These are phyloP conservation scores for Pelargonium fulgidum DNA, from an alignment of 441 rosid species.

Conservation along the genomic window DNA sequence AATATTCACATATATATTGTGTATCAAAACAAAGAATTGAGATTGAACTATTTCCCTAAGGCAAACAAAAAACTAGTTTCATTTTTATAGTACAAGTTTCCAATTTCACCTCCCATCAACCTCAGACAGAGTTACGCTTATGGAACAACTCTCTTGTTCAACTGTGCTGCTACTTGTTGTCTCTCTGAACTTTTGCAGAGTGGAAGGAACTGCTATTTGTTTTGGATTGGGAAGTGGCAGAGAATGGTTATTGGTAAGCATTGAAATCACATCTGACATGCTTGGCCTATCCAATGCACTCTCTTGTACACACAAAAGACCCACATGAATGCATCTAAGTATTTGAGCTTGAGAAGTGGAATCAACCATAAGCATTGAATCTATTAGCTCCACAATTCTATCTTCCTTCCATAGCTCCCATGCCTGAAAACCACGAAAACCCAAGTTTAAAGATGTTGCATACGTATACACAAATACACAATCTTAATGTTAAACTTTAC, in stretches of 20 bases:
- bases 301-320: slow-evolving; percentile 17
- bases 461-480: too few relatives aligned
- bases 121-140: too few relatives aligned
- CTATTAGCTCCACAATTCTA: slow-evolving; percentile 8
- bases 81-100: too few relatives aligned
- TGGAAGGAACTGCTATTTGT: slow-evolving; percentile 23
- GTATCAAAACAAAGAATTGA: too few relatives aligned
- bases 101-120: too few relatives aligned
- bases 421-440: slow-evolving; percentile 12
- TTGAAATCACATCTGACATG: slow-evolving; percentile 3
- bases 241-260: not conserved
- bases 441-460: not conserved
- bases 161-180: not conserved
- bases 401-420: slow-evolving; percentile 19
- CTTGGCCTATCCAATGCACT: slow-evolving; percentile 13
- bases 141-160: too few relatives aligned
- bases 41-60: too few relatives aligned
- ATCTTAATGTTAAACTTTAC: too few relatives aligned
- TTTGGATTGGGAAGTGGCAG: slow-evolving; percentile 17
- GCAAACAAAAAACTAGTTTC: too few relatives aligned
- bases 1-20: too few relatives aligned
- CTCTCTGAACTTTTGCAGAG: not conserved
- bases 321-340: slow-evolving; percentile 16
- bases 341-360: not conserved
- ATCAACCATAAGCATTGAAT: not conserved